phyloP scores from a whole-genome alignment of 495 filamentous ascomycete genomes.

The Aspergillus mulundensis region DNA sequence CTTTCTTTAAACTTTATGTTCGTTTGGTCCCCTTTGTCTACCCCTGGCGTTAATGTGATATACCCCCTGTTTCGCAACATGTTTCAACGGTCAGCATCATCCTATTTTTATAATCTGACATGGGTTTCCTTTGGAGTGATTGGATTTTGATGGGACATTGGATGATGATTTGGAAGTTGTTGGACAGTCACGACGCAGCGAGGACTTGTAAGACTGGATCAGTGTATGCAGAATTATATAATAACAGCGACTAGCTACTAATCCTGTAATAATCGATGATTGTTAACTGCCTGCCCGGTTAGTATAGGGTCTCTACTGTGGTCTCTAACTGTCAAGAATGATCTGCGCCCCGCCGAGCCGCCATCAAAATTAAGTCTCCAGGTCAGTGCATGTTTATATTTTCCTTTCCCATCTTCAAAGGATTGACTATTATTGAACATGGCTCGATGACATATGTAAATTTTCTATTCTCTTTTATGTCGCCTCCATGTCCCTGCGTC shows the following conservation, averaged over 20 bases:
- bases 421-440: not conserved
- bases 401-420: not conserved
- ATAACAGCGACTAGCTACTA: slow-evolving; percentile 1
- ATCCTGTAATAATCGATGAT: not conserved
- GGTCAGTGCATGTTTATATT: not conserved
- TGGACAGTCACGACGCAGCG: slow-evolving; percentile 9
- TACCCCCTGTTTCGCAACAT: slow-evolving; percentile 28
- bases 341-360: not conserved
- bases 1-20: slow-evolving; percentile 12
- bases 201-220: slow-evolving; percentile 8
- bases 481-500: slow-evolving; percentile 48
- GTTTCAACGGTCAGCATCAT: slow-evolving; percentile 6
- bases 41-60: slow-evolving; percentile 45
- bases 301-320: no score
- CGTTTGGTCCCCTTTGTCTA: slow-evolving; percentile 6
- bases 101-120: slow-evolving; percentile 7
- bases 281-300: not conserved
- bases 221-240: slow-evolving; percentile 5
- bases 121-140: slow-evolving; percentile 2
- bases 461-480: slow-evolving; percentile 6
- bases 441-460: not conserved
- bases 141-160: slow-evolving; percentile 7
- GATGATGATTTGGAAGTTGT: slow-evolving; percentile 7
- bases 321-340: no score
- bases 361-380: not conserved